Evolutionary conservation across 371 early-diverging fungal genomes (phyloP).

Genomic region (Rhizopus microsporus): DNA sequence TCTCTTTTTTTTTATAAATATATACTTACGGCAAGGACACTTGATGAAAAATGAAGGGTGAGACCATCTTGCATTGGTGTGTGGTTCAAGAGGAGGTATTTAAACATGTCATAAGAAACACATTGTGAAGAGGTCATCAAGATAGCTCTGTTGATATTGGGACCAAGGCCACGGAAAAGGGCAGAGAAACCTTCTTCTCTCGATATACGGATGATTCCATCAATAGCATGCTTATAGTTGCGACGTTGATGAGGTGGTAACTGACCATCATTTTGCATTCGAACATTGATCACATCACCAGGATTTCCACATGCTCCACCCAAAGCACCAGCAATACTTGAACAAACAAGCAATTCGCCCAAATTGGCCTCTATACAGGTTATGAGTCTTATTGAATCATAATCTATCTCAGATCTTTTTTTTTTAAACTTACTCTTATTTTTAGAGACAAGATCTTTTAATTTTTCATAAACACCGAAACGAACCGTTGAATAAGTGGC

Average conservation of each 20-base stretch:
- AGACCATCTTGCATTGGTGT: conserved; percentile 66
- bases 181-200: conserved; percentile 67
- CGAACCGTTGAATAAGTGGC: conserved; percentile 81
- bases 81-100: conserved; percentile 59
- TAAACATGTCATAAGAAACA: conserved; percentile 74
- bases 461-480: conserved; percentile 74
- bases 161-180: conserved; percentile 72
- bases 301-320: conserved; percentile 85
- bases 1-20: too few relatives aligned
- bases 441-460: conserved; percentile 52
- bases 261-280: conserved; percentile 86
- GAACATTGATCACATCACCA: conserved; percentile 82
- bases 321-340: conserved; percentile 70
- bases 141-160: conserved; percentile 76
- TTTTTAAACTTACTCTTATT: conserved; percentile 43
- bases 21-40: conserved; percentile 72
- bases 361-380: conserved; percentile 16
- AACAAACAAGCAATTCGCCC: conserved; percentile 59
- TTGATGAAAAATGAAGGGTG: conserved; percentile 72
- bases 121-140: conserved; percentile 81
- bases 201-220: conserved; percentile 69
- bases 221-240: conserved; percentile 77
- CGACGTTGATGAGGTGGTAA: conserved; percentile 63
- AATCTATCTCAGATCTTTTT: background rate
- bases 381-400: conserved; percentile 19